Evolutionary conservation across 1,284 basidiomycete genomes (phyloP).

Genomic region (Trichosporon ovoides): DNA sequence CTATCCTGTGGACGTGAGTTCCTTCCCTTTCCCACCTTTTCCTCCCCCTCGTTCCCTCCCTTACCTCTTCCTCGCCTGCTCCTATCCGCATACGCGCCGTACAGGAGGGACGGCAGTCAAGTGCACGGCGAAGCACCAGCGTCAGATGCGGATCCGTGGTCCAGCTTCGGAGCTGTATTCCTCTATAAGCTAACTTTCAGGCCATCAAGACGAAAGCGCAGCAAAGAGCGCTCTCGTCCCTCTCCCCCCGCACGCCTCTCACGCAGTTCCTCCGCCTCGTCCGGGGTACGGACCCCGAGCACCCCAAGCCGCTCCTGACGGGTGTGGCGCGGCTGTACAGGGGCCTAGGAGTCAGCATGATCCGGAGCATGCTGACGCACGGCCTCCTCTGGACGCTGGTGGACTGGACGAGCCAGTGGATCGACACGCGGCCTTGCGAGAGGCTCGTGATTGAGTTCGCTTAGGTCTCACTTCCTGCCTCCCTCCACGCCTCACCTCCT

Average conservation of each 20-base stretch:
- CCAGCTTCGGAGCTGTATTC: no score
- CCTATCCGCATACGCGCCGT: no score
- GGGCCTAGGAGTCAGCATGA: conserved; percentile 47
- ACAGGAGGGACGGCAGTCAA: no score
- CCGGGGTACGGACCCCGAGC: conserved; percentile 38
- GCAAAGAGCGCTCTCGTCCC: conserved; percentile 43
- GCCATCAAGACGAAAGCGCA: conserved; percentile 50
- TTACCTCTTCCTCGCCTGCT: no score
- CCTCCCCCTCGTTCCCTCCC: no score
- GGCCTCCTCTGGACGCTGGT: conserved; percentile 49
- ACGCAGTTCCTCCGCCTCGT: conserved; percentile 43
- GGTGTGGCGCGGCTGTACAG: conserved; percentile 44
- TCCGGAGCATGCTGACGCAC: conserved; percentile 48
- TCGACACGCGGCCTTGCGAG: conserved; percentile 38
- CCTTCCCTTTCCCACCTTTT: no score
- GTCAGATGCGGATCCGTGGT: no score
- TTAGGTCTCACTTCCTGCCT: no score
- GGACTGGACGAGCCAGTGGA: conserved; percentile 41
- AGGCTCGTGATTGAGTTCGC: conserved; percentile 7
- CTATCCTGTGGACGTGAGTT: conserved; percentile 49
- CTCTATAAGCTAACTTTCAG: conserved; percentile 21
- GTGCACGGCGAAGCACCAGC: no score
- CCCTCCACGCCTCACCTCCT: neutral
- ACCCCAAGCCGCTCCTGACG: conserved; percentile 42
- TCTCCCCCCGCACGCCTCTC: conserved; percentile 37